A percentile compares a stretch with the other conserved stretches of the same genome.
phyloP scores from a whole-genome alignment of 306 rosid species.

The Cucurbita maxima region DNA sequence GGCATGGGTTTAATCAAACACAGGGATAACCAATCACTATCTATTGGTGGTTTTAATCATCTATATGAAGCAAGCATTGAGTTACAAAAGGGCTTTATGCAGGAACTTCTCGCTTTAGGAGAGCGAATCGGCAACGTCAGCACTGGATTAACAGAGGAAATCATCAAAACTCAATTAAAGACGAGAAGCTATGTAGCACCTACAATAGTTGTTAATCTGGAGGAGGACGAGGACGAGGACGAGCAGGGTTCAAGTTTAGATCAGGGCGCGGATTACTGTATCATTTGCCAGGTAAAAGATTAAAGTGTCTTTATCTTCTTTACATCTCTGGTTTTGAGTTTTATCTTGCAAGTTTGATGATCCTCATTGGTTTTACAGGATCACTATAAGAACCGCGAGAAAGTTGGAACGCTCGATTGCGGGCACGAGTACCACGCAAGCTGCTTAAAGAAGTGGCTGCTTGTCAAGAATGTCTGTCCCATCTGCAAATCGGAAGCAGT shows the following conservation, averaged over 20 bases:
- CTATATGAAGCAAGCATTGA: neutral
- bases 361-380: slow-evolving; percentile 37
- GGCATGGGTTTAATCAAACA: neutral
- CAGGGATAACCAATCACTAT: neutral
- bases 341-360: neutral
- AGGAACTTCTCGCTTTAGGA: slow-evolving; percentile 96
- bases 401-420: slow-evolving; percentile 58
- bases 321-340: neutral
- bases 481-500: slow-evolving; percentile 92
- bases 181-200: slow-evolving; percentile 23
- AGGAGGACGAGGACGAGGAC: slow-evolving; percentile 36
- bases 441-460: slow-evolving; percentile 77
- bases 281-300: slow-evolving; percentile 93
- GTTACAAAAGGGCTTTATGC: neutral
- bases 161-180: slow-evolving; percentile 34
- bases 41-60: neutral
- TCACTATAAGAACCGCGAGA: slow-evolving; percentile 49
- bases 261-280: slow-evolving; percentile 52
- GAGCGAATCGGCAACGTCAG: slow-evolving; percentile 83
- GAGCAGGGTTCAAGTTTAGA: slow-evolving; percentile 37
- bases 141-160: slow-evolving; percentile 75
- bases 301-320: slow-evolving; percentile 1
- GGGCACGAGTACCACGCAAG: slow-evolving; percentile 81
- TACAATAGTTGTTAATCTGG: slow-evolving; percentile 21
- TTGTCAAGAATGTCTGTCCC: slow-evolving; percentile 80